Conservation (phyloP, 1,284 basidiomycete genomes). For the Puccinia sorghi region DNA sequence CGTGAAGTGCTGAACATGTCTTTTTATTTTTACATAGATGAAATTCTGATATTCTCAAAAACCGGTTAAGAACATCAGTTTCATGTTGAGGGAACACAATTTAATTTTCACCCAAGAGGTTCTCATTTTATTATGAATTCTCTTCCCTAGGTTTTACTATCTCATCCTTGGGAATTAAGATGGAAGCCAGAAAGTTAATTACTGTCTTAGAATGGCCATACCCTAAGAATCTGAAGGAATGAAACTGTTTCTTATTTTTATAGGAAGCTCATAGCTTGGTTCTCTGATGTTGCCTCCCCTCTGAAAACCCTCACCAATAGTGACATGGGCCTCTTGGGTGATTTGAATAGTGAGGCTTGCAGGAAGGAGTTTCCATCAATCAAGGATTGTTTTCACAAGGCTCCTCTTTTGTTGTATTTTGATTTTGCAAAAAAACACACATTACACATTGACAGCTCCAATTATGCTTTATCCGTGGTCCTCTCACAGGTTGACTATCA, state of each 20-base stretch:
- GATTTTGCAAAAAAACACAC: neutral
- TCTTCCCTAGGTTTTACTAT: slow-evolving; percentile 18
- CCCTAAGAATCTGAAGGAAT: neutral
- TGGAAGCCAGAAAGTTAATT: slow-evolving; percentile 19
- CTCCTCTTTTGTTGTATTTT: slow-evolving; percentile 2
- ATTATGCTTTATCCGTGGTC: slow-evolving; percentile 2
- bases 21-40: slow-evolving; percentile 46
- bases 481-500: neutral
- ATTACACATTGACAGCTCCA: slow-evolving; percentile 7
- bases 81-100: slow-evolving; percentile 1
- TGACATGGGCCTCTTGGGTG: neutral
- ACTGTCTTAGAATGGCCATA: slow-evolving; percentile 20
- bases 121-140: slow-evolving; percentile 16
- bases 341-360: neutral
- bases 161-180: slow-evolving; percentile 1
- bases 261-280: neutral
- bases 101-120: slow-evolving; percentile 30
- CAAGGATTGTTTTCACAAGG: neutral
- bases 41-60: slow-evolving; percentile 45
- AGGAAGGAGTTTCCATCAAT: neutral
- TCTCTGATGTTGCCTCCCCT: neutral
- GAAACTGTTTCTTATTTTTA: slow-evolving; percentile 29
- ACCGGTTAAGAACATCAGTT: neutral
- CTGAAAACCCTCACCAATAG: neutral
- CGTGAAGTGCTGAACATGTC: slow-evolving; percentile 19